Base-by-base conservation (phyloP, 176 grass and related monocot genomes). In the Coix lacrymajobi region DNA sequence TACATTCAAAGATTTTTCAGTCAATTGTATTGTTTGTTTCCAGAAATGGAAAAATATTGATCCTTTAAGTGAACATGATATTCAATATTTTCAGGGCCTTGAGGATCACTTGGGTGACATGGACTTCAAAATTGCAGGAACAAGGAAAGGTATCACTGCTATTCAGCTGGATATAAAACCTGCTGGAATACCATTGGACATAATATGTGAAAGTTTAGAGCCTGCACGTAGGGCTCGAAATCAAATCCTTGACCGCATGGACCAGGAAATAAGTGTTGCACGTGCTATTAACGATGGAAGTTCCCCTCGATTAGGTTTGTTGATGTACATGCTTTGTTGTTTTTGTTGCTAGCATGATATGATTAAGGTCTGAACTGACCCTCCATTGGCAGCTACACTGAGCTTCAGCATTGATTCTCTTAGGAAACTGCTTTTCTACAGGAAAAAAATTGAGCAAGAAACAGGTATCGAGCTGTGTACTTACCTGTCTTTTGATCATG, bases 61-160 rank as follows among this genome's bases (percentile, higher is more conserved):
- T 82, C 5, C 56, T 82, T 85, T 38, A 86, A 73, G 16, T 52
- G 30, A 76, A 44, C 20, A 85, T 48, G 36, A 34, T 48, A 29
- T 46, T 66, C 34, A n/a, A 62, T 78, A 39, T 73, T 84, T 78
- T 45, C 80, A 98, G 96, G 96, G 96, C 57, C 91, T 98, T 81
- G 96, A 98, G 80, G 96, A 98, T 90, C 96, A 98, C 63, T 71
- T 93, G 25, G 96, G 96, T 65, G 96, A 98, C 41, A 98, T 98
- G 96, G 96, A 98, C 76, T 98, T 98, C 80, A 98, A 98, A 91
- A 98, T 98, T 88, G 90, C 96, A 16, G 96, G 96, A 85, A 98
- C 96, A 73, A 93, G 93, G 67, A 92, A 83, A 82, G 96, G 96
- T 69, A 90, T 98, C 81, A 98, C 96, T 71, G 96, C 96, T 82